A percentile compares a stretch with the other conserved stretches of the same genome.
These are phyloP conservation scores for Fusarium sp. DNA, from an alignment of 2,329 filamentous ascomycete genomes.

Conservation along the genomic window DNA sequence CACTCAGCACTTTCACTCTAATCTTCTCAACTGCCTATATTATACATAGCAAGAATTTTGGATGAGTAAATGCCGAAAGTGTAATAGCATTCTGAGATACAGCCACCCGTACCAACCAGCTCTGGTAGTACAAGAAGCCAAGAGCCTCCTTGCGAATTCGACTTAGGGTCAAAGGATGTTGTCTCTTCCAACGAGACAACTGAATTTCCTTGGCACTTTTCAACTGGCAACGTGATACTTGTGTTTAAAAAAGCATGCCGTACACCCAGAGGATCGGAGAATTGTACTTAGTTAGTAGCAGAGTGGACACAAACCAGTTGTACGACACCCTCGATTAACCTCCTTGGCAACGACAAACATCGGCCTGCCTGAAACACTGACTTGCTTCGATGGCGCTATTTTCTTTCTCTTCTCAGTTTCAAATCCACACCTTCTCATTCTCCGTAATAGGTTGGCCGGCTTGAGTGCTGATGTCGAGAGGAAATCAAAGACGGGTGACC, in stretches of 20 bases:
- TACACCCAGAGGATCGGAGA: conserved; percentile 19
- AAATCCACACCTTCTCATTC: background rate
- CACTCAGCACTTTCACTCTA: no score
- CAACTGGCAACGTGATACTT: conserved; percentile 13
- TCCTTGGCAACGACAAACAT: conserved; percentile 2
- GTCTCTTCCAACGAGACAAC: conserved; percentile 17
- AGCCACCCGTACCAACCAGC: no score
- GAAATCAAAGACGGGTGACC: background rate
- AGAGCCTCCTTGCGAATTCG: conserved; percentile 14
- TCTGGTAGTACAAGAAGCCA: background rate
- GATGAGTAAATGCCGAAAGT: no score
- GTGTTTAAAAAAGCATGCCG: conserved; percentile 11
- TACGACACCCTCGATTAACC: conserved; percentile 14
- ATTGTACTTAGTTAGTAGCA: conserved; percentile 36
- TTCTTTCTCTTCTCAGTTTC: background rate
- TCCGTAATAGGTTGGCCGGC: conserved; percentile 3
- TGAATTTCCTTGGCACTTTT: conserved; percentile 21
- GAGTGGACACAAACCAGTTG: conserved; percentile 32
- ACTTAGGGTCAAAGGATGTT: conserved; percentile 17
- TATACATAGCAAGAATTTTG: no score
- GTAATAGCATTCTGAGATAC: no score
- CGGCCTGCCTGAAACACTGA: background rate
- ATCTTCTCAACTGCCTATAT: no score
- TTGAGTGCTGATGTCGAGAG: background rate
- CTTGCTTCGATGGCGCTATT: conserved; percentile 15